Percentiles rank a stretch among this genome's conserved stretches.
Conservation (phyloP, 169 alveolate species). For the Eimeria brunetti region DNA sequence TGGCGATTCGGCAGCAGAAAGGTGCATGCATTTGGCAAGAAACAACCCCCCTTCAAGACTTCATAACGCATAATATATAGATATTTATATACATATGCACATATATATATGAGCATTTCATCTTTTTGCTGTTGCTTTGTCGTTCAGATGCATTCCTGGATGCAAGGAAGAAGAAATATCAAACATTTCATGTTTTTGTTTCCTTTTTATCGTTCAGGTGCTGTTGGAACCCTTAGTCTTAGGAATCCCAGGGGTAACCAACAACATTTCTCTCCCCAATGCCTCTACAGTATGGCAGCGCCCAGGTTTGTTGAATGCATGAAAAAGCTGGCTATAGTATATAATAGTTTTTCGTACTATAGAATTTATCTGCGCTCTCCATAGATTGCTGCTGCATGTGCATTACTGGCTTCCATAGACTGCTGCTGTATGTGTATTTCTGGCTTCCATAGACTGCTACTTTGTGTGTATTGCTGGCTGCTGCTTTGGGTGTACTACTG, state of each 20-base stretch:
- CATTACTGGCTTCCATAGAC: too few species aligned
- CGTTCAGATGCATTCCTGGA: not conserved
- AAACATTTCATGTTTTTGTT: not conserved
- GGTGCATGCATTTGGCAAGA: not conserved
- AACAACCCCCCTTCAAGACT: not conserved
- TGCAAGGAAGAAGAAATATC: not conserved
- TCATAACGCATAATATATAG: not conserved
- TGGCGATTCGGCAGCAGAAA: conserved; percentile 62
- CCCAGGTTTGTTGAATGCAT: conserved; percentile 26
- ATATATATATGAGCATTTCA: too few species aligned
- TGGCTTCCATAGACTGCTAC: too few species aligned
- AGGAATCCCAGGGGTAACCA: conserved; percentile 23
- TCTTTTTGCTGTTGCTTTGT: too few species aligned
- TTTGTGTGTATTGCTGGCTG: not conserved
- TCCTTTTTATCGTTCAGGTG: conserved; percentile 17
- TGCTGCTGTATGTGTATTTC: too few species aligned
- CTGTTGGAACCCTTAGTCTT: conserved; percentile 14
- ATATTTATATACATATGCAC: too few species aligned
- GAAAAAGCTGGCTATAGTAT: not conserved
- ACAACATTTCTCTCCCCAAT: not conserved
- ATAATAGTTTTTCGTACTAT: too few species aligned
- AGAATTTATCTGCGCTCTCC: too few species aligned
- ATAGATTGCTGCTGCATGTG: too few species aligned
- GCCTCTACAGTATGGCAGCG: conserved; percentile 21
- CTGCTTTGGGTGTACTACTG: not conserved